Conservation (phyloP, 352 stramenopile species). For the Pythium aphanidermatum region DNA sequence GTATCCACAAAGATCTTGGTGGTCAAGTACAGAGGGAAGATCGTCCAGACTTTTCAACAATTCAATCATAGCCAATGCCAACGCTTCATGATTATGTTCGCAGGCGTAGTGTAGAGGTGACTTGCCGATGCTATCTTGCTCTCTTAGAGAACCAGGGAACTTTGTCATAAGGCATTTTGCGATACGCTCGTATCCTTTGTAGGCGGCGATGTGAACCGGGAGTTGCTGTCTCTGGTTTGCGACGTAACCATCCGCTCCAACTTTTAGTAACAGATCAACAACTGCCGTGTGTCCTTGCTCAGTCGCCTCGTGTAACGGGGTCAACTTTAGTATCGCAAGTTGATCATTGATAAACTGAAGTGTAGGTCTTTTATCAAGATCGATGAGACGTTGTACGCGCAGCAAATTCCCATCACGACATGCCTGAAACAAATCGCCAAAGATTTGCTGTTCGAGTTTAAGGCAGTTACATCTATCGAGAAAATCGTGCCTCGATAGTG, state of each 20-base stretch:
- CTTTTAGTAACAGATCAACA: conserved; percentile 52
- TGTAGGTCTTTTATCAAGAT: conserved; percentile 48
- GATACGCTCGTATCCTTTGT: conserved; percentile 44
- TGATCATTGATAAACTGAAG: conserved; percentile 44
- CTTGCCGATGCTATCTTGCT: conserved; percentile 33
- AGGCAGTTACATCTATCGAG: conserved; percentile 36
- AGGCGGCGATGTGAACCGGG: conserved; percentile 39
- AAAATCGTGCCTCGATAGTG: conserved; percentile 24
- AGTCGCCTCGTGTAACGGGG: conserved; percentile 47
- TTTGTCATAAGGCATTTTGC: conserved; percentile 36
- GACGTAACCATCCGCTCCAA: conserved; percentile 46
- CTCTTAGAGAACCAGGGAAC: conserved; percentile 29
- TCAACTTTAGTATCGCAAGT: conserved; percentile 32
- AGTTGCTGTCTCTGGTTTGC: conserved; percentile 38
- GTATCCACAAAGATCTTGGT: conserved; percentile 46
- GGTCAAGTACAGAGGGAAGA: conserved; percentile 16
- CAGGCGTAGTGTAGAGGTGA: conserved; percentile 44
- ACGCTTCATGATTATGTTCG: conserved; percentile 28
- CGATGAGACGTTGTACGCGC: conserved; percentile 43
- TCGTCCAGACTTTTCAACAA: conserved; percentile 15
- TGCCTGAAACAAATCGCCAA: conserved; percentile 45
- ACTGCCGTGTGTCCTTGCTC: conserved; percentile 53
- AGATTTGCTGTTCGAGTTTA: conserved; percentile 41
- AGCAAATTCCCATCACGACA: conserved; percentile 49
- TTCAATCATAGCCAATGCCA: conserved; percentile 28